Evolutionary conservation across 345 rosid species (phyloP).

Genomic region (Anacardium occidentale): DNA sequence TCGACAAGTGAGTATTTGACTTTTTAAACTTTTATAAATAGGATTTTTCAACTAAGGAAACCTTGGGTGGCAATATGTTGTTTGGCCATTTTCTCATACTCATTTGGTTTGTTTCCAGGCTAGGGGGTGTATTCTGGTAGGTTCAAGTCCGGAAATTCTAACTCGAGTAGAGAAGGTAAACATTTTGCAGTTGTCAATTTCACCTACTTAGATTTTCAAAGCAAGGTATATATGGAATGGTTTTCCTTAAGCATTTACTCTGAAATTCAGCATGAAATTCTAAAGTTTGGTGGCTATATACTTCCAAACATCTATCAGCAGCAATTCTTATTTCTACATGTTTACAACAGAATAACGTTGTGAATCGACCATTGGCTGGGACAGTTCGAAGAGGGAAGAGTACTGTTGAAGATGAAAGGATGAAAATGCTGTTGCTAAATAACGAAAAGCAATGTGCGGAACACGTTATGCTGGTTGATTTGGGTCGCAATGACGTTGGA

Average conservation of each 20-base stretch:
- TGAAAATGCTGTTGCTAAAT: slow-evolving; percentile 49
- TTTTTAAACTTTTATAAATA: too few relatives aligned
- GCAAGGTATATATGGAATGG: neutral
- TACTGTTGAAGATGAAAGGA: slow-evolving; percentile 53
- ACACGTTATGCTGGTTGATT: slow-evolving; percentile 90
- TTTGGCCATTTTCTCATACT: slow-evolving; percentile 5
- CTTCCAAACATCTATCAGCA: neutral
- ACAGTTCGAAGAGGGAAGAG: slow-evolving; percentile 75
- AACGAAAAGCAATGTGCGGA: slow-evolving; percentile 85
- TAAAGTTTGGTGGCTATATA: neutral
- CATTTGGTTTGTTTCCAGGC: slow-evolving; percentile 42
- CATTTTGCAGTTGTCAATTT: neutral
- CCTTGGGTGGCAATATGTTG: too few relatives aligned
- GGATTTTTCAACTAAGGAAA: too few relatives aligned
- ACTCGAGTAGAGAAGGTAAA: slow-evolving; percentile 77
- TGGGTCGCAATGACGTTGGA: slow-evolving; percentile 88
- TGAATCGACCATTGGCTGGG: slow-evolving; percentile 89
- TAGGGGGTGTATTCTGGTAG: slow-evolving; percentile 81
- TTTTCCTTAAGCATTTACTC: neutral
- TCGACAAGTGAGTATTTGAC: too few relatives aligned
- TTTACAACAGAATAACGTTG: slow-evolving; percentile 61
- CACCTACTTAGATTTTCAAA: neutral
- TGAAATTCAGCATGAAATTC: neutral
- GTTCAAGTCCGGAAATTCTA: slow-evolving; percentile 95
- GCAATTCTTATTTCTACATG: neutral